Conservation (phyloP, 352 stramenopile species). For the Phytophthora cryptogea region DNA sequence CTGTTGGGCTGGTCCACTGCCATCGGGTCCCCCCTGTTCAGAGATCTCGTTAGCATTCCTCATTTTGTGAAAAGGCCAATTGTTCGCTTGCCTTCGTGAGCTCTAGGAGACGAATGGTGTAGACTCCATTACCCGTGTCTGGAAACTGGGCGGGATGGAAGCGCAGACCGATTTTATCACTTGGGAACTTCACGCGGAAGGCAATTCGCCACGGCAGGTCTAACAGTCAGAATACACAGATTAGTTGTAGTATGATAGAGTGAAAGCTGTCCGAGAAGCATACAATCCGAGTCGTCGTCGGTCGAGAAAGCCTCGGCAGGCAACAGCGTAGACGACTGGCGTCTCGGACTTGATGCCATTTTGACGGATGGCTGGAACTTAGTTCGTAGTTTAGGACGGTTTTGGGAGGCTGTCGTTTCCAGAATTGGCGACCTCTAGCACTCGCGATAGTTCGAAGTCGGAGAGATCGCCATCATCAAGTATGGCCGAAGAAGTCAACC, state of each 20-base stretch:
- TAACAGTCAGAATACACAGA: constrained; percentile 10
- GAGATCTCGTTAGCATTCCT: background rate
- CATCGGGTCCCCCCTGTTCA: constrained; percentile 47
- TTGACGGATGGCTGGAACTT: background rate
- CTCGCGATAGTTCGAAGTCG: background rate
- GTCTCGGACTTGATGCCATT: constrained; percentile 15
- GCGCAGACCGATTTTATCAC: constrained; percentile 76
- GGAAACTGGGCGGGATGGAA: constrained; percentile 81
- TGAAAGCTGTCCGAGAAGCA: background rate
- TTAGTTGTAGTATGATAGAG: background rate
- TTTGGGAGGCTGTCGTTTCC: constrained; percentile 10
- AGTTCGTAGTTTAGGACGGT: constrained; percentile 10
- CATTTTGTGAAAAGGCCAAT: background rate
- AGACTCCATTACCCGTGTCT: constrained; percentile 85
- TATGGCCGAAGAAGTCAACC: constrained; percentile 39
- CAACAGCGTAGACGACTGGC: constrained; percentile 26
- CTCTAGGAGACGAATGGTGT: constrained; percentile 79
- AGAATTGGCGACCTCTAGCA: constrained; percentile 5
- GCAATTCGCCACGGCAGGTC: constrained; percentile 84
- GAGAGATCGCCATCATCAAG: background rate
- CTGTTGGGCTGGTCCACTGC: constrained; percentile 60
- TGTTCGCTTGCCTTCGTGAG: constrained; percentile 53
- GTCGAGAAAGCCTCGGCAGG: constrained; percentile 44
- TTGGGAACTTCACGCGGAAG: constrained; percentile 83
- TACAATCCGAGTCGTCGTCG: constrained; percentile 57